Base-by-base conservation (phyloP, 805 yeast genomes). In the Isabelozyma pseudorhagii region DNA sequence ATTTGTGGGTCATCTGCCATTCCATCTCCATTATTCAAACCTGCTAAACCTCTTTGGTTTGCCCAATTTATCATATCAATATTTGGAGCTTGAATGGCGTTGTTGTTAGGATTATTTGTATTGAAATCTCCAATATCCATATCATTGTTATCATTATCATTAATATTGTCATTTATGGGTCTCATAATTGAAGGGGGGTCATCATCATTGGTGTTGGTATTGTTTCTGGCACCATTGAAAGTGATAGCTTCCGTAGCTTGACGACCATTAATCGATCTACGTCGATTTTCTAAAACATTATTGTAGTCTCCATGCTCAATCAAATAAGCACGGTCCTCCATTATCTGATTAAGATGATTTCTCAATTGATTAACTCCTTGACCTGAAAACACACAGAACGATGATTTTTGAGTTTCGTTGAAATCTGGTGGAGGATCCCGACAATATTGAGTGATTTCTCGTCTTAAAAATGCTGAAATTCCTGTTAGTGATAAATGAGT, bases 401-500 rank as follows among this genome's bases (percentile, higher is more conserved):
- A 78, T 18, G 84, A 79, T 55, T 85, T 85, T 66, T 94, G 99
- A 59, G 86, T 86, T 49, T 85, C 89, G 47, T 85, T 91, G 65
- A 94, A 92, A 59, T 91, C 97, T 10, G 87, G 82, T 4, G 99
- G 98, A 1, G 98, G 94, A 8, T 85, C 88, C 28, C 98, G 84
- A 66, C 97, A 92, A 67, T 83, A 92, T 55, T 81, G 83, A 0
- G 93, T 87, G 45, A 93, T 83, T 60, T 93, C 97, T 8, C 85
- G 78, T 52, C 96, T 79, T 63, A 93, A 77, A 69, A 94, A 93
- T n/a, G 96, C 87, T 1, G 85, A 76, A 25, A 93, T 91, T 0
- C 98, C 99, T 0, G 98, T 94, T 52, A 93, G 76, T 9, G 97
- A 89, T 51, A 93, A 76, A 67, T 93, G 99, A 1, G 97, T 91